phyloP scores from a whole-genome alignment of 2,329 filamentous ascomycete genomes.

The Colletotrichum kahawae region DNA sequence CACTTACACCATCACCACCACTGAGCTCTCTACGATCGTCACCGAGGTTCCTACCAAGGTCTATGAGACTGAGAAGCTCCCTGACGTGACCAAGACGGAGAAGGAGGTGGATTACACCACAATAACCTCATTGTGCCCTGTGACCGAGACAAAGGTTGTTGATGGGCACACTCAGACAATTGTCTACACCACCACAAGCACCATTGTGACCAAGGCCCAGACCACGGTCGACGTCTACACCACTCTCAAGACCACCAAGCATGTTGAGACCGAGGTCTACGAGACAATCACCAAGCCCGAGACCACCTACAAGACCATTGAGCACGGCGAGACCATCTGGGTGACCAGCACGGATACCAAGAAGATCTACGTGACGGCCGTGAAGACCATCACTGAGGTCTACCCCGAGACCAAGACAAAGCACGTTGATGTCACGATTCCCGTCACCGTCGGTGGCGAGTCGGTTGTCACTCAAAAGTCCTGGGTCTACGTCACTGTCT shows the following conservation, averaged over 20 bases:
- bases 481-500: constrained; percentile 31
- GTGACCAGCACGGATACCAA: constrained; percentile 47
- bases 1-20: constrained; percentile 22
- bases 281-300: constrained; percentile 41
- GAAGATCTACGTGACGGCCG: constrained; percentile 39
- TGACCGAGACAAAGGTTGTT: constrained; percentile 47
- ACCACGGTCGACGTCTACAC: constrained; percentile 37
- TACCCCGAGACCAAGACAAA: constrained; percentile 45
- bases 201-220: constrained; percentile 33
- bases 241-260: constrained; percentile 36
- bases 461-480: constrained; percentile 39
- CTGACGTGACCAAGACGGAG: constrained; percentile 39
- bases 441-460: constrained; percentile 33
- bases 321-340: constrained; percentile 38
- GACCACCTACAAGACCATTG: constrained; percentile 47
- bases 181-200: constrained; percentile 43
- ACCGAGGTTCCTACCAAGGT: constrained; percentile 35
- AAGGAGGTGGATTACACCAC: constrained; percentile 38
- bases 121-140: background rate
- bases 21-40: constrained; percentile 31
- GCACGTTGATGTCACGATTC: constrained; percentile 44
- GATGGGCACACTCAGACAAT: constrained; percentile 44
- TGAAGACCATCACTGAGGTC: constrained; percentile 41
- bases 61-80: constrained; percentile 37
- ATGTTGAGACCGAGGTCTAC: constrained; percentile 40